Evolutionary conservation across 306 rosid species (phyloP), one percentile per base, ranked within the genome.

Genomic region (Luffa acutangula): DNA sequence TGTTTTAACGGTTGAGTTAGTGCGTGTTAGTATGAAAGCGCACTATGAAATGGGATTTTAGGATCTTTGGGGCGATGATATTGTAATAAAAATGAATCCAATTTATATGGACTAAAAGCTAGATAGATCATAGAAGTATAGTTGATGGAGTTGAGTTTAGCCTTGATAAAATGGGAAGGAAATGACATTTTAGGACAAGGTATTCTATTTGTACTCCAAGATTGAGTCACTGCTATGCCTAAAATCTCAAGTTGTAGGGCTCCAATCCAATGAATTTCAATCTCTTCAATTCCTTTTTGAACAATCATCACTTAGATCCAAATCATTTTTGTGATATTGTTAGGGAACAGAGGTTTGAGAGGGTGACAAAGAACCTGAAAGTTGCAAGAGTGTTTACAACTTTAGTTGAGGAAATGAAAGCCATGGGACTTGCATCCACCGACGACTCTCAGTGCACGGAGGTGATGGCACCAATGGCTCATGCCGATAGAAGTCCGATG

Each of bases 401-500:
- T 60, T 85, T 96, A 53, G 92, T 96, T 36, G 99, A 96, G 83
- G 99, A 93, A 86, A 85, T 96, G 94, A 96, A 89, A 88, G 99
- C 98, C 58, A 96, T 96, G 99, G 96, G 98, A 75, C 81, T 93
- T 6, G 88, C 90, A 60, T 17, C 91, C 58, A 80, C 42, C 25
- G 99, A 96, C 74, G 98, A 96, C 63, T 93, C 97, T 1, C 86
- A 72, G 76, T 96, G 99, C 71, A 96, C 99, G 0, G 99, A 96
- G 85, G 98, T 96, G 85, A 96, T 96, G 99, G 98, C 91, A 75
- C 99, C 99, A 1, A 90, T 96, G 63, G 98, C 98, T 60, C 98
- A 85, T 79, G 86, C 94, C 57, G 98, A 96, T 72, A 85, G 99
- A 80, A 96, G 99, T 80, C 96, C 99, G 0, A 91, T 96, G 83